Evolutionary conservation across 768 basidiomycete genomes (phyloP), one percentile per base, ranked within the genome.

Genomic region (Rhodotorula toruloides): DNA sequence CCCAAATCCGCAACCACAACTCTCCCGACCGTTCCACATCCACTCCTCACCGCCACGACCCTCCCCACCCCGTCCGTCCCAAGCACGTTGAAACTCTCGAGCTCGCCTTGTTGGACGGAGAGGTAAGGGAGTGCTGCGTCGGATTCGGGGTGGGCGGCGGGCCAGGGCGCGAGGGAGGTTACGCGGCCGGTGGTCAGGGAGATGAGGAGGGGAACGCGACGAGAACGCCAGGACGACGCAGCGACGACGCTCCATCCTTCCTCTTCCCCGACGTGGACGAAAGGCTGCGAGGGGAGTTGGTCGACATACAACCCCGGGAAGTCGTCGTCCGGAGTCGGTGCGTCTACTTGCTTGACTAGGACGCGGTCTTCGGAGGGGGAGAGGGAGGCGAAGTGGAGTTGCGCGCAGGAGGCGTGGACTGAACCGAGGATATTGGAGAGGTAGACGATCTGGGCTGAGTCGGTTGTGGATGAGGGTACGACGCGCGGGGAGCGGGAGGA

Each of bases 251-350:
- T 31, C 40, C 2, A 11, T 9, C 29, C 37, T 61, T 31, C 76
- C 74, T 2, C 76, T 60, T 17, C 36, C 73, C 7, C 21, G 56
- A 43, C 13, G 75, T 55, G 10, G 63, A 84, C 65, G 70, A 82
- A 82, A 0, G 84, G 81, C 1, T 77, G 46, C 16, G 32, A 27
- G 0, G 81, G 76, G 25, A 87, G 76, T 66, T 81, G 81, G 25
- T 82, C 79, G 10, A 83, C 79, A 68, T 84, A 88, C 2, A 89
- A 76, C 0, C 87, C 87, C 0, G 87, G 87, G 75, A 87, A 88
- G 10, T 29, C 58, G 0, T 77, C 80, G 42, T 29, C 70, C 0
- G 81, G 79, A 34, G 81, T 80, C 50, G 78, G 76, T 5, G 84
- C 79, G 3, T 77, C 71, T 14, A 80, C 80, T 2, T 85, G 79